Evolutionary conservation across 2,329 filamentous ascomycete species (phyloP).

Genomic region (Dryadomyces quercivorus): DNA sequence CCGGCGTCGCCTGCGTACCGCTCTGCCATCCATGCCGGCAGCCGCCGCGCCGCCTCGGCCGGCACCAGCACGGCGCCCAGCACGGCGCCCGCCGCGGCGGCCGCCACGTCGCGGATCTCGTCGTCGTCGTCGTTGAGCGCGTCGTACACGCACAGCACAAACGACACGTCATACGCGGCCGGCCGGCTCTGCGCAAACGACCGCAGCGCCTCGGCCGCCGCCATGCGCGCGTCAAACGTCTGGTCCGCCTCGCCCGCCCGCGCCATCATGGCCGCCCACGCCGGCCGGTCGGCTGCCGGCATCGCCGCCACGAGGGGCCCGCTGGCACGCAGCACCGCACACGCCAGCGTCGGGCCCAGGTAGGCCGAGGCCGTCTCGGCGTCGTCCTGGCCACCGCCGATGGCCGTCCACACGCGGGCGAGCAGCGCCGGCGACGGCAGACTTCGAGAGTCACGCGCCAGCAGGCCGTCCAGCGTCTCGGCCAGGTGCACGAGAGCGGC

Average conservation of each 20-base stretch:
- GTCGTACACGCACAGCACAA: constrained; percentile 59
- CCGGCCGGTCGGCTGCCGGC: constrained; percentile 9
- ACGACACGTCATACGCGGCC: constrained; percentile 25
- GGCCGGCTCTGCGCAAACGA: constrained; percentile 24
- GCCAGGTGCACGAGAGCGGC: constrained; percentile 36
- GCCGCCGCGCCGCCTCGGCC: constrained; percentile 31
- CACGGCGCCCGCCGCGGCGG: constrained; percentile 33
- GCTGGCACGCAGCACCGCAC: constrained; percentile 36
- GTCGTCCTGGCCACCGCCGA: constrained; percentile 15
- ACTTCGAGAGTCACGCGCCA: background rate
- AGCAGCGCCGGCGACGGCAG: constrained; percentile 28
- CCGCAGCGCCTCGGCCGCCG: constrained; percentile 42
- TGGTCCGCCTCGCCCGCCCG: constrained; percentile 35
- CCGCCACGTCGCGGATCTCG: constrained; percentile 61
- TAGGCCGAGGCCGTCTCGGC: background rate
- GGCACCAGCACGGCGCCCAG: constrained; percentile 31
- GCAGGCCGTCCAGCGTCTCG: constrained; percentile 25
- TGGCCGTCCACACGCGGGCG: constrained; percentile 21
- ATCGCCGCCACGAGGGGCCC: constrained; percentile 29
- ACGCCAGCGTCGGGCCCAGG: constrained; percentile 35
- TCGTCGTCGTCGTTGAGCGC: constrained; percentile 84
- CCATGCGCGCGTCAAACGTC: constrained; percentile 54
- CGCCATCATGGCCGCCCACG: constrained; percentile 39
- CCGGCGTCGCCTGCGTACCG: constrained; percentile 19
- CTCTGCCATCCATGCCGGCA: constrained; percentile 29